A percentile compares a stretch with the other conserved stretches of the same genome.
Conservation (phyloP, 2,329 filamentous ascomycete species). For the Hypoxylon sp. region DNA sequence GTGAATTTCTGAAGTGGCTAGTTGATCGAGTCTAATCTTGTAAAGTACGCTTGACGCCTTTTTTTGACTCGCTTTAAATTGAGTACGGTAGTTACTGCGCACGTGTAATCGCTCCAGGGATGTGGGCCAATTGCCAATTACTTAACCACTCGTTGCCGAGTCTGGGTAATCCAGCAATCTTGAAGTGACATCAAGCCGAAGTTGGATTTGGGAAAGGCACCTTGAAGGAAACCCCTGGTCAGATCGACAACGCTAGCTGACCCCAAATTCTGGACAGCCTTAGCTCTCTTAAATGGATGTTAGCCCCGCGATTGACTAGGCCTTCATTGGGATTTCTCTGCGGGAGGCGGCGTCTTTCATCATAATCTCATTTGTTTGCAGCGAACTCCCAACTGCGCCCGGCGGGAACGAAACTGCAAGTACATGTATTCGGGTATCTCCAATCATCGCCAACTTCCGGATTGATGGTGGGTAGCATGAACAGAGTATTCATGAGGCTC, state of each 20-base stretch:
- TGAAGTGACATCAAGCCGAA: conserved; percentile 11
- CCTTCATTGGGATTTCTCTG: conserved; percentile 10
- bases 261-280: conserved; percentile 23
- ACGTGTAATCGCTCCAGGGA: conserved; percentile 8
- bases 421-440: conserved; percentile 18
- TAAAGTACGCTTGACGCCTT: neutral
- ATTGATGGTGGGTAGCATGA: conserved; percentile 22
- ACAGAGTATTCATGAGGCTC: conserved; percentile 38
- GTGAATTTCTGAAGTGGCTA: neutral
- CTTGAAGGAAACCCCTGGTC: conserved; percentile 29
- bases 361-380: conserved; percentile 17
- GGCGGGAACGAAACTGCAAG: conserved; percentile 27
- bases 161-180: neutral
- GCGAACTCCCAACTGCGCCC: conserved; percentile 29
- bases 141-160: conserved; percentile 2
- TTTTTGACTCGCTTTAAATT: conserved; percentile 11
- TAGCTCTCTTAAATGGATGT: neutral
- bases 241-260: conserved; percentile 39
- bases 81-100: conserved; percentile 11
- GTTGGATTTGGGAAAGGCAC: conserved; percentile 18
- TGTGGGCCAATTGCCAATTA: neutral
- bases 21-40: conserved; percentile 18
- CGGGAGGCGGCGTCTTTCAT: conserved; percentile 20
- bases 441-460: conserved; percentile 15
- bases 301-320: conserved; percentile 25